phyloP scores from a whole-genome alignment of 2,329 filamentous ascomycete species.

The Fusarium marasasianum region DNA sequence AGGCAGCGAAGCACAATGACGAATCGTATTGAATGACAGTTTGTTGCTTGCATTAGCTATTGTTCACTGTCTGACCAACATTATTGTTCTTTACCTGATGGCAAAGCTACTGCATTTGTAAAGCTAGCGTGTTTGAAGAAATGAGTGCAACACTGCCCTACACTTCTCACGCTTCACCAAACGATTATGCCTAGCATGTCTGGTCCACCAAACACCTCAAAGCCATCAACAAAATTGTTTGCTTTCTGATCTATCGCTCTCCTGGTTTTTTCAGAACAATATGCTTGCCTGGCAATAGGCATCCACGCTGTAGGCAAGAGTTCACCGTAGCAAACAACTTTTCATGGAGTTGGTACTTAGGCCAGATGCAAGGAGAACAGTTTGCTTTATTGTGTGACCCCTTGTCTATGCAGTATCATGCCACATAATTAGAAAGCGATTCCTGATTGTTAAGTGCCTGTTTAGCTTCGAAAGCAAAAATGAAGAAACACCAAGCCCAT shows the following conservation, averaged over 20 bases:
- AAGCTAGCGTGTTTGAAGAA: background rate
- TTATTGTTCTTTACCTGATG: too few relatives aligned
- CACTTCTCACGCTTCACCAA: background rate
- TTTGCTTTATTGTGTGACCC: background rate
- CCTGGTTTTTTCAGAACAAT: rapidly evolving
- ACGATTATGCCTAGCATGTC: rapidly evolving
- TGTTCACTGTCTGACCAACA: background rate
- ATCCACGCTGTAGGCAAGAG: too few relatives aligned
- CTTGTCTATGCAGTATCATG: background rate
- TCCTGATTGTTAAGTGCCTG: too few relatives aligned
- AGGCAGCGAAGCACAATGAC: too few relatives aligned
- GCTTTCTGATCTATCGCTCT: rapidly evolving
- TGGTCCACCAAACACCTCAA: rapidly evolving
- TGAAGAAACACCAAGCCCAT: too few relatives aligned
- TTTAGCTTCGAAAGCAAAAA: rapidly evolving
- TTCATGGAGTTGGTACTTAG: background rate
- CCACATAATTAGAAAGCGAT: rapidly evolving
- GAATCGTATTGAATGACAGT: rapidly evolving
- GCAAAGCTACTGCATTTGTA: background rate
- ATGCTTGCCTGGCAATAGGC: background rate
- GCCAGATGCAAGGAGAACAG: too few relatives aligned
- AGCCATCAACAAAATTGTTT: too few relatives aligned
- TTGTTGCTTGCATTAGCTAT: too few relatives aligned
- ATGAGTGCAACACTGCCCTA: too few relatives aligned
- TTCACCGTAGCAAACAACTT: rapidly evolving